Percentiles rank a stretch among this genome's conserved stretches.
Conservation (phyloP, 1,139 yeast genomes). For the Pichia kudriavzevii region DNA sequence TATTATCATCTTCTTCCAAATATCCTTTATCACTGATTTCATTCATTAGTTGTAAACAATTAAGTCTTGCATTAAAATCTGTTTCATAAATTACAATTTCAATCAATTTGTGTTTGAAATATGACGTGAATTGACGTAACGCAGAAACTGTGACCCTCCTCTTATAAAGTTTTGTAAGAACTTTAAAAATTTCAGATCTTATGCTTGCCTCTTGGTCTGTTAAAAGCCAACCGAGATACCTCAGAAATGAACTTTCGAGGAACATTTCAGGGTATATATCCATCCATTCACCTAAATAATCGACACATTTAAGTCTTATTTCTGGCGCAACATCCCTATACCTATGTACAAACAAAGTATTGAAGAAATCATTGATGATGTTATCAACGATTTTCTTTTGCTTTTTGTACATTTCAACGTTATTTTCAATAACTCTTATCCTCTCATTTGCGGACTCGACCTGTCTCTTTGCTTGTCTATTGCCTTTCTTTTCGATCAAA, state of each 20-base stretch:
- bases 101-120: conserved; percentile 47
- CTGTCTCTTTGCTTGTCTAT: conserved; percentile 30
- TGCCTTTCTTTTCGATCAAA: conserved; percentile 10
- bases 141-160: conserved; percentile 21
- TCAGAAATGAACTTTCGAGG: conserved; percentile 57
- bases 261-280: conserved; percentile 62
- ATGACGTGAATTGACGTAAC: conserved; percentile 33
- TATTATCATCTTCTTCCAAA: conserved; percentile 48
- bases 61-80: conserved; percentile 45
- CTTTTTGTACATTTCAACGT: conserved; percentile 40
- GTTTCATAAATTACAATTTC: conserved; percentile 52
- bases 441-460: conserved; percentile 26
- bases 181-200: conserved; percentile 56
- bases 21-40: conserved; percentile 57
- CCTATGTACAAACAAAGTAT: conserved; percentile 64
- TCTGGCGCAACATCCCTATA: conserved; percentile 73
- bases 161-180: conserved; percentile 43
- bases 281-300: conserved; percentile 61
- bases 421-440: conserved; percentile 37
- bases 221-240: conserved; percentile 78
- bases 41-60: conserved; percentile 46
- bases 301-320: conserved; percentile 64
- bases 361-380: conserved; percentile 58
- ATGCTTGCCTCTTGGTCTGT: conserved; percentile 62
- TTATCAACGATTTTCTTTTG: conserved; percentile 49